These are phyloP conservation scores for Wickerhamomyces chaumierensis DNA, from an alignment of 805 yeast genomes.

Conservation along the genomic window DNA sequence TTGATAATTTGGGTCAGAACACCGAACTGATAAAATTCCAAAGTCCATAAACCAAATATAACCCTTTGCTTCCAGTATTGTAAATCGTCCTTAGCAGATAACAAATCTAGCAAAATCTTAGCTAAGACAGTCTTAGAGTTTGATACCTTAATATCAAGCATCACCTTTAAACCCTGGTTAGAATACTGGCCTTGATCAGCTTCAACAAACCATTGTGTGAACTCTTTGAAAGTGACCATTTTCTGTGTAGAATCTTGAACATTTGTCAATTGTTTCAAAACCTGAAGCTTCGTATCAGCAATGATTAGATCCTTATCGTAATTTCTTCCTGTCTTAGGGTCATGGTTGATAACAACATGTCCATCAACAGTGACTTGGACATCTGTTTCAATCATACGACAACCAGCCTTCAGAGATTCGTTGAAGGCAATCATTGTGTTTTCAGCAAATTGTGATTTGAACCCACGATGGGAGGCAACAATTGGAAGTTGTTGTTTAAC, in stretches of 20 bases:
- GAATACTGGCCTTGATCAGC: slow-evolving; percentile 4
- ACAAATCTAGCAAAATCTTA: slow-evolving; percentile 26
- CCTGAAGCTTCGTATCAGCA: slow-evolving; percentile 24
- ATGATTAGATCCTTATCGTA: slow-evolving; percentile 30
- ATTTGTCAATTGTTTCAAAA: slow-evolving; percentile 24
- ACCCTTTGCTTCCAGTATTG: slow-evolving; percentile 32
- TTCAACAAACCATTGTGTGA: slow-evolving; percentile 27
- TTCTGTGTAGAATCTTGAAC: slow-evolving; percentile 21
- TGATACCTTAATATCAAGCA: slow-evolving; percentile 41
- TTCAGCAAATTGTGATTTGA: slow-evolving; percentile 30
- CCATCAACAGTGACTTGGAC: slow-evolving; percentile 43
- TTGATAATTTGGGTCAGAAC: slow-evolving; percentile 26
- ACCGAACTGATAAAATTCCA: slow-evolving; percentile 33
- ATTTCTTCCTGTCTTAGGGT: slow-evolving; percentile 35
- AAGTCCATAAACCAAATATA: slow-evolving; percentile 43
- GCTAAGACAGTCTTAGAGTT: slow-evolving; percentile 32
- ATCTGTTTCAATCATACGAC: slow-evolving; percentile 40
- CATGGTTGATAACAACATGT: slow-evolving; percentile 44
- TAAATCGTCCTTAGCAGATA: slow-evolving; percentile 26
- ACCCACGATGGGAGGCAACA: slow-evolving; percentile 7
- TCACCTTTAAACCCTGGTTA: slow-evolving; percentile 17
- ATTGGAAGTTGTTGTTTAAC: background rate
- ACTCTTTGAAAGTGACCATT: slow-evolving; percentile 31
- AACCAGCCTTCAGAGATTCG: slow-evolving; percentile 34
- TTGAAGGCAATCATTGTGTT: slow-evolving; percentile 35